Conservation (phyloP, 176 grass and related monocot species). For the Juncus inflexus region DNA sequence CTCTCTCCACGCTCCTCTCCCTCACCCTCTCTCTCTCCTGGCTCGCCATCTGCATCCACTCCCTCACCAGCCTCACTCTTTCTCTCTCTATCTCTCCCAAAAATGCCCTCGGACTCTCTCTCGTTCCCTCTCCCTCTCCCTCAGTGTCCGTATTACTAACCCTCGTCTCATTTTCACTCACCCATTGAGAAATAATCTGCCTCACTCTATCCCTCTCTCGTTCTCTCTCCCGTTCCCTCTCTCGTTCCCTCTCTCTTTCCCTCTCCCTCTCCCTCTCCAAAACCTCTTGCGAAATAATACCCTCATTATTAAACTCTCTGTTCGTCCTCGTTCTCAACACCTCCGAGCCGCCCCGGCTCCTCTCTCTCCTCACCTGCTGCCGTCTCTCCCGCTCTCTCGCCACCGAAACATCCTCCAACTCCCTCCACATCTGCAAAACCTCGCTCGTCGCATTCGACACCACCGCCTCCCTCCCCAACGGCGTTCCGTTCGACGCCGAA, state of each 20-base stretch:
- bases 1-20: constrained; percentile 38
- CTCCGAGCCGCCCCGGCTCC: constrained; percentile 15
- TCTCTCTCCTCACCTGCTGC: constrained; percentile 9
- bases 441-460: constrained; percentile 22
- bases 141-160: neutral
- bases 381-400: constrained; percentile 28
- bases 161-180: constrained; percentile 12
- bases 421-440: constrained; percentile 94
- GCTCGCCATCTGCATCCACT: constrained; percentile 80
- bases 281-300: constrained; percentile 41
- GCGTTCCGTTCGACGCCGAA: constrained; percentile 6
- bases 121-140: no score
- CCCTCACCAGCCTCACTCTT: constrained; percentile 81
- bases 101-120: constrained; percentile 40
- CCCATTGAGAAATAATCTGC: constrained; percentile 44
- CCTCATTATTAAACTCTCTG: constrained; percentile 51
- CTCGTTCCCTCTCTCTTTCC: constrained; percentile 43
- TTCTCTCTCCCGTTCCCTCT: constrained; percentile 42
- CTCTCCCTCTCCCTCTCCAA: constrained; percentile 47
- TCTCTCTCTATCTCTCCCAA: constrained; percentile 79
- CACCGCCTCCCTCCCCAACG: constrained; percentile 27
- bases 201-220: constrained; percentile 31
- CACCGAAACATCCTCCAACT: constrained; percentile 54
- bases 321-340: constrained; percentile 16
- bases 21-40: constrained; percentile 25